Percentiles rank a stretch among this genome's conserved stretches.
phyloP scores from a whole-genome alignment of 2,329 filamentous ascomycete species.

The Talaromyces sp. region DNA sequence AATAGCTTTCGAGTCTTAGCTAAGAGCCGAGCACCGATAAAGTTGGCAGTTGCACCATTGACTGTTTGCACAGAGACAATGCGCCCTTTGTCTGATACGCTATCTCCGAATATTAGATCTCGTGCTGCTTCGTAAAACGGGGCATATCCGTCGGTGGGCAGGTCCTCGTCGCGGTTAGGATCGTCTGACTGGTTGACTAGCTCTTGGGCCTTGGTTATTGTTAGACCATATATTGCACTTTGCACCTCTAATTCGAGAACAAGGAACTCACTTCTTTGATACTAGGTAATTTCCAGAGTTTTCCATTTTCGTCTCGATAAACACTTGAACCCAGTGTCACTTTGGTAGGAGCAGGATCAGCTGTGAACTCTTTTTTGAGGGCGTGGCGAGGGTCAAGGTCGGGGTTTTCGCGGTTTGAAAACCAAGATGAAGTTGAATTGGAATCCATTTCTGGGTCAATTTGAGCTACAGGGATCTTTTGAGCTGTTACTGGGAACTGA shows the following conservation, averaged over 20 bases:
- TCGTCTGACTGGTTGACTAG: neutral
- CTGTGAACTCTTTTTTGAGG: conserved; percentile 5
- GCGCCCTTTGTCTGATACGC: neutral
- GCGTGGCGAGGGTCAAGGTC: conserved; percentile 7
- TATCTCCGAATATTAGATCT: neutral
- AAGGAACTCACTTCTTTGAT: conserved; percentile 4
- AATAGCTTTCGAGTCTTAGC: conserved; percentile 72
- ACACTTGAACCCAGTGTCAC: conserved; percentile 6
- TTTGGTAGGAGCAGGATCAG: neutral
- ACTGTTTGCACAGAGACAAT: conserved; percentile 78
- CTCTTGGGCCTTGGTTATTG: conserved; percentile 1
- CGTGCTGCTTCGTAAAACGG: conserved; percentile 4
- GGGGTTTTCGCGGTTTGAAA: neutral
- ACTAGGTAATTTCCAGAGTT: neutral
- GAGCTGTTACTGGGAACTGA: no score
- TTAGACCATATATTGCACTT: no score
- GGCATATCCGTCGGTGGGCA: conserved; percentile 3
- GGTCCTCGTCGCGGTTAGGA: conserved; percentile 3
- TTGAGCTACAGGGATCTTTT: no score
- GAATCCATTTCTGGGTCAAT: neutral
- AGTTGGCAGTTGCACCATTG: conserved; percentile 85
- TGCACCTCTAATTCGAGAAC: no score
- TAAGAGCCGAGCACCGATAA: conserved; percentile 82
- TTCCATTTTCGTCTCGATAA: conserved; percentile 3
- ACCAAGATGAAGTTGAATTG: neutral